Evolutionary conservation across 1,284 basidiomycete genomes (phyloP), one percentile per base, ranked within the genome.

Genomic region (Moniliophthora roreri): DNA sequence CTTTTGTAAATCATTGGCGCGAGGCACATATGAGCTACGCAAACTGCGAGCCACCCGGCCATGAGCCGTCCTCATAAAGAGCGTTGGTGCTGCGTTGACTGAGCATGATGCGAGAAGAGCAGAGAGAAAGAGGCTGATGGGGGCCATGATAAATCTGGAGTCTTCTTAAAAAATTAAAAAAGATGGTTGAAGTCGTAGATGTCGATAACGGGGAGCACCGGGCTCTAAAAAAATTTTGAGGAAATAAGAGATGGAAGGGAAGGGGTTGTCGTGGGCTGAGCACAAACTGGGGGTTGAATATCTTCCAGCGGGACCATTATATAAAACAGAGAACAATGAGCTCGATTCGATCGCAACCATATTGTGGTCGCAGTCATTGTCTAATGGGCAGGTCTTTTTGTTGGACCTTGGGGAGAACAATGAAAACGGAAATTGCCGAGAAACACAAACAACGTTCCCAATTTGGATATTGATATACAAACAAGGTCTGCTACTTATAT

Each of bases 1-100:
- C 34, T 72, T 63, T 49, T 62, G 65, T 63, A 78, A 74, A 18
- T 55, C 52, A 32, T 46, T 46, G 24, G 44, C 44, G n/a, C 44
- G 44, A 32, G 23, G 44, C 10, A 46, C 28, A 1, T 11, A 32
- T 32, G 6, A 11, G 11, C 28, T 11, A 32, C 28, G 28, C 28
- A 32, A 32, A 32, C 28, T 11, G 28, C 28, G 28, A 20, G 52
- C 45, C 15, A 46, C 45, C 15, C 58, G 48, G 6, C 62, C 50
- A 4, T 49, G 48, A 46, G 44, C 44, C 21, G 48, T 37, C 38
- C 42, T 37, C 26, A 48, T 46, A 18, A 50, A 44, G n/a, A 55
- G 42, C 9, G 55, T 51, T 16, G 55, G 55, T 5, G 51, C 51
- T 24, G 48, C 51, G 15, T 53, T 50, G 18, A 51, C 51, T 47